These are phyloP conservation scores for Camellia lanceoleosa DNA, from an alignment of 148 eudicot genomes.

Conservation along the genomic window DNA sequence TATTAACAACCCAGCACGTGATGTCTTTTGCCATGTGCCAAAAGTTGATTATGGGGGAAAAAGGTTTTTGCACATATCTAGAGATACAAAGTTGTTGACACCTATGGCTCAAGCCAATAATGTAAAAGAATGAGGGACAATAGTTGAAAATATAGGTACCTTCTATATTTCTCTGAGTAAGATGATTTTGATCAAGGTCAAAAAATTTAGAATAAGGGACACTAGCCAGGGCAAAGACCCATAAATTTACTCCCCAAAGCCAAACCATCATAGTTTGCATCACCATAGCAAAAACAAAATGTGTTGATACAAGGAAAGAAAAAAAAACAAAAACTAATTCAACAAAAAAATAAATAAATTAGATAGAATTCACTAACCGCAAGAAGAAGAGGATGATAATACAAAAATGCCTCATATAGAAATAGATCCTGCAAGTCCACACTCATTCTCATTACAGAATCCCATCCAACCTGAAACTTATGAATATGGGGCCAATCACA, in stretches of 20 bases:
- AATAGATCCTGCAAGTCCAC: no score
- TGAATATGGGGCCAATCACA: no score
- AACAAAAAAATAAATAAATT: not conserved
- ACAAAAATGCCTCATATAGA: conserved; percentile 96
- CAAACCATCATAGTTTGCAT: conserved; percentile 90
- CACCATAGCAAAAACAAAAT: conserved; percentile 11
- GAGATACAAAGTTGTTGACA: no score
- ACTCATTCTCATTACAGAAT: no score
- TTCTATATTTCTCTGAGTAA: conserved; percentile 91
- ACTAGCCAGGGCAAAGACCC: conserved; percentile 79
- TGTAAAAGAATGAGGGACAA: no score
- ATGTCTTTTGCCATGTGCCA: no score
- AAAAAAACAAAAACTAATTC: not conserved
- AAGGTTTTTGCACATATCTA: no score
- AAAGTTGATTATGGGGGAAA: no score
- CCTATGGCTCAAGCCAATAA: no score
- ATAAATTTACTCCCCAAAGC: conserved; percentile 91
- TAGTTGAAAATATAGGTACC: conserved; percentile 47
- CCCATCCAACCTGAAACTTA: no score
- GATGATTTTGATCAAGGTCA: conserved; percentile 87
- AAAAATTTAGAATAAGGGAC: conserved; percentile 82
- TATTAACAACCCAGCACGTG: no score
- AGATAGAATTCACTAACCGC: conserved; percentile 49
- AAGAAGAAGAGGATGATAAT: conserved; percentile 94
- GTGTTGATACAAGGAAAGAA: conserved; percentile 4